Evolutionary conservation across 2,329 filamentous ascomycete species (phyloP).

Genomic region (Pestalotiopsis sp.): DNA sequence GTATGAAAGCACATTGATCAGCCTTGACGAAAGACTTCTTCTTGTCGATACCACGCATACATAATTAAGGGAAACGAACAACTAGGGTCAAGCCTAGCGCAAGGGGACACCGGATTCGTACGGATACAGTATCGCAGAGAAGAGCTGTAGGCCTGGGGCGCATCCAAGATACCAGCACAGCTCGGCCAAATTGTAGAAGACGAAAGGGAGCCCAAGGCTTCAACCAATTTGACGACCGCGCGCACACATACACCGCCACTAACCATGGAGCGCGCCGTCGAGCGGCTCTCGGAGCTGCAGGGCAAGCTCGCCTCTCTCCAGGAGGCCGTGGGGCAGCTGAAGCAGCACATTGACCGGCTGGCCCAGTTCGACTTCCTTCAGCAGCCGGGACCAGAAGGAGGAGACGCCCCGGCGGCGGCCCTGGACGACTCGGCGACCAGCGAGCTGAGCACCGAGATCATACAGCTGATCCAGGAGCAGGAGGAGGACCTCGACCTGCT

Average conservation of each 20-base stretch:
- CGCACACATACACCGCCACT: background rate
- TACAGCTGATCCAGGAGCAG: conserved; percentile 72
- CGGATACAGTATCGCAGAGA: too few species aligned
- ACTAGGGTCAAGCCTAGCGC: background rate
- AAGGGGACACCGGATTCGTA: background rate
- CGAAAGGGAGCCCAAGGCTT: background rate
- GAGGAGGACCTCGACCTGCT: conserved; percentile 85
- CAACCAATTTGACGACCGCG: background rate
- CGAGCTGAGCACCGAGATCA: conserved; percentile 81
- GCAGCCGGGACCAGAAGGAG: conserved; percentile 51
- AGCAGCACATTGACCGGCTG: conserved; percentile 61
- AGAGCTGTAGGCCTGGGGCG: too few species aligned
- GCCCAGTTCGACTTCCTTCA: conserved; percentile 53
- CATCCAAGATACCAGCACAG: too few species aligned
- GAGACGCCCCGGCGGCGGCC: background rate
- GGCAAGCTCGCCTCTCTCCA: conserved; percentile 61
- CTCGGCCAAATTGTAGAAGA: background rate
- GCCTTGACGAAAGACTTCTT: background rate
- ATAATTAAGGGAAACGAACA: background rate
- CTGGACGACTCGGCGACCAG: conserved; percentile 58
- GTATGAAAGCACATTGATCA: background rate
- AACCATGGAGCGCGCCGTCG: conserved; percentile 16
- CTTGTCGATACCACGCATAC: background rate
- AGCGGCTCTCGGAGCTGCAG: conserved; percentile 62
- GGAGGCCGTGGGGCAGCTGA: conserved; percentile 61